Conservation (phyloP, 257 asterid species). For the Plantago major region DNA sequence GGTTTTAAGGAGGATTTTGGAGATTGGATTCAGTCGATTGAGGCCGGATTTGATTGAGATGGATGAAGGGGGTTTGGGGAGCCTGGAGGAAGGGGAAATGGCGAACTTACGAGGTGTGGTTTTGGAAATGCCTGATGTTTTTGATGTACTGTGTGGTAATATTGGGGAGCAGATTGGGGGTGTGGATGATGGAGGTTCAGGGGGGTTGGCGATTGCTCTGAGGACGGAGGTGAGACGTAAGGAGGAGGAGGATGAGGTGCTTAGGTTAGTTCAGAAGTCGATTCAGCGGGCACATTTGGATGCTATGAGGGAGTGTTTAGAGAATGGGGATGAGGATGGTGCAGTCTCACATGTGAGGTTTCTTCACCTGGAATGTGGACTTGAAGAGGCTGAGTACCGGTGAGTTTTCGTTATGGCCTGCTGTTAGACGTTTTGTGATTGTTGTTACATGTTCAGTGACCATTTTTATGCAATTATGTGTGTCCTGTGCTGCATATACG, state of each 20-base stretch:
- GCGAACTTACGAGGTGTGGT: constrained; percentile 49
- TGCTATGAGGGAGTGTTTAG: constrained; percentile 61
- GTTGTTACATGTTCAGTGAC: not conserved
- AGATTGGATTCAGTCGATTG: constrained; percentile 60
- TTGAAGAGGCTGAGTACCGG: constrained; percentile 81
- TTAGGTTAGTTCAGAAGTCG: constrained; percentile 60
- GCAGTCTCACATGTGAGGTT: constrained; percentile 61
- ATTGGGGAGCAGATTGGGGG: constrained; percentile 62
- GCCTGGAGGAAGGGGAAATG: constrained; percentile 52
- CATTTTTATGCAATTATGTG: no score
- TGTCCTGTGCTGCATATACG: no score
- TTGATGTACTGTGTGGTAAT: constrained; percentile 69
- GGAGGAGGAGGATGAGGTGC: constrained; percentile 49
- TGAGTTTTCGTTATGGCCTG: constrained; percentile 26
- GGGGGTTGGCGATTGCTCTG: constrained; percentile 57
- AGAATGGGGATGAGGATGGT: constrained; percentile 53
- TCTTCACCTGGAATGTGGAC: constrained; percentile 63
- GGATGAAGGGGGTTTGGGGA: constrained; percentile 27
- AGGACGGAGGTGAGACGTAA: constrained; percentile 37
- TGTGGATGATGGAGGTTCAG: constrained; percentile 43
- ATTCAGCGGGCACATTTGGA: constrained; percentile 75
- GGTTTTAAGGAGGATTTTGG: constrained; percentile 50
- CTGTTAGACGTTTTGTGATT: constrained; percentile 11
- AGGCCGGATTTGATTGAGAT: constrained; percentile 51
- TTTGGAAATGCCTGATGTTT: constrained; percentile 55